Base-by-base conservation (phyloP, 2,329 filamentous ascomycete species). In the Verticillium alfalfae region DNA sequence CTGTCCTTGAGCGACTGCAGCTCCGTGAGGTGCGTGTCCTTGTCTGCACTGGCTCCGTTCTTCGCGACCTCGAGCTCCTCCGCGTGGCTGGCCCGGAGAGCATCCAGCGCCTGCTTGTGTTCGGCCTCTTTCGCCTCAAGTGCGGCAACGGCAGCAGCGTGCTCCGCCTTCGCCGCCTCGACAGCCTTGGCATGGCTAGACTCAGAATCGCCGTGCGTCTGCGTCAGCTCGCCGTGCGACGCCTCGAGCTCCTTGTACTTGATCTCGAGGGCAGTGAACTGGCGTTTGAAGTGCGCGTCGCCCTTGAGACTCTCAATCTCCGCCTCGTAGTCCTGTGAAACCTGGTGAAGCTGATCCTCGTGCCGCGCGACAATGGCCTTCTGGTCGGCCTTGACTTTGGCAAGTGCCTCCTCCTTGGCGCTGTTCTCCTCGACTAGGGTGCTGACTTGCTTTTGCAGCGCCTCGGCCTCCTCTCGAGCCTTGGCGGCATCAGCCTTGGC, bases 301-400 rank as follows among this genome's bases (percentile, higher is more conserved):
- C 84, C 85, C 61, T 82, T 81, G 16, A 88, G 80, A 62, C 82
- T 82, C 68, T 88, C 85, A 60, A 89, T 88, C 70, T 88, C 85
- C n/a, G 81, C 79, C 70, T 88, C 83, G 66, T 87, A 87, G 66
- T 88, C 85, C 65, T 83, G 77, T 1, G 84, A 85, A 60, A 88
- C 72, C 63, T 80, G 81, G 70, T 83, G 78, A 66, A 89, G 78
- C 69, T 85, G 83, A 66, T 82, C 79, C 63, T 84, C 79, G 68
- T 88, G 84, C 70, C 81, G 82, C 52, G 77, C 75, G 34, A 71
- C 69, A 0, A 74, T 70, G 2, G 71, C 66, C n/a, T 74, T 71
- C 62, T 77, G 75, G 39, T 83, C 80, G 58, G 78, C 71, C 71
- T 85, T 81, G 63, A 87, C 72, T 68, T 80, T 80, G 15, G 79